phyloP scores from a whole-genome alignment of 768 basidiomycete species.

The Mycena polygramma region DNA sequence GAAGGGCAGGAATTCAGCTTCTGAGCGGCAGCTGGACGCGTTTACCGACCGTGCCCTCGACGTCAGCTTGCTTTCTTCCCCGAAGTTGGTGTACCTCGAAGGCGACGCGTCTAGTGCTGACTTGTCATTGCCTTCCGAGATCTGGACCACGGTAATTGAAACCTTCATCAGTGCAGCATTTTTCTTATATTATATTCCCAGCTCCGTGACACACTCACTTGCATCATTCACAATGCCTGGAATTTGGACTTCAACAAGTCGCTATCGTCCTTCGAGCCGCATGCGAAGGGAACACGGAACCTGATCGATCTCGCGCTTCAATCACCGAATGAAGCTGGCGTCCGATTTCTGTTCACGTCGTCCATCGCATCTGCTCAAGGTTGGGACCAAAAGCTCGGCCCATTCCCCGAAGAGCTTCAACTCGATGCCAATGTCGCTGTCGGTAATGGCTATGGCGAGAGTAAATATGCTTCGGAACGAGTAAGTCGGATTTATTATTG shows the following conservation, averaged over 20 bases:
- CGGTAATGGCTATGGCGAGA: background rate
- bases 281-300: background rate
- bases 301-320: conserved; percentile 3
- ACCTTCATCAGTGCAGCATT: background rate
- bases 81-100: conserved; percentile 53
- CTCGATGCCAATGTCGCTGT: background rate
- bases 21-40: conserved; percentile 45
- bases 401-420: background rate
- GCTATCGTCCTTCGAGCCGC: background rate
- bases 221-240: background rate
- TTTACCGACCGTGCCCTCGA: conserved; percentile 53
- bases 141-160: conserved; percentile 49
- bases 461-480: background rate
- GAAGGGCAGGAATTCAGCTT: conserved; percentile 21
- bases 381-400: background rate
- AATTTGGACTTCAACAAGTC: too few relatives aligned
- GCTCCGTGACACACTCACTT: background rate
- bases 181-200: background rate
- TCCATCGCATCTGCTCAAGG: background rate
- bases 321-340: background rate
- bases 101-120: conserved; percentile 47
- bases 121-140: conserved; percentile 43
- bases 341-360: conserved; percentile 8
- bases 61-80: conserved; percentile 42
- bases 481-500: background rate